phyloP scores from a whole-genome alignment of 2,329 filamentous ascomycete species.

The Diplodia scrobiculata region DNA sequence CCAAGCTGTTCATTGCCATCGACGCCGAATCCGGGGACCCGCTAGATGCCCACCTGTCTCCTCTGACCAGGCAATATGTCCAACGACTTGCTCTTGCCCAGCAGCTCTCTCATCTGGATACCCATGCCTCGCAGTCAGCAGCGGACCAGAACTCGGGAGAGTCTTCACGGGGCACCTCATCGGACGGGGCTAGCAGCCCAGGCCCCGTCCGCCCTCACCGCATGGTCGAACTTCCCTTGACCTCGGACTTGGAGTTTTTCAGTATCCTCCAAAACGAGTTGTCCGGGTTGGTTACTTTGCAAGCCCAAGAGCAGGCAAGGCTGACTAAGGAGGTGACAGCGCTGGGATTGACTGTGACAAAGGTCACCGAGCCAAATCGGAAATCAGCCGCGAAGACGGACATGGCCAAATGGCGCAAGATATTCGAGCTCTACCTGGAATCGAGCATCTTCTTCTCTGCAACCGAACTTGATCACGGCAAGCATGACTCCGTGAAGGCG shows the following conservation, averaged over 20 bases:
- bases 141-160: background rate
- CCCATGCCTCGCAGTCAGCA: background rate
- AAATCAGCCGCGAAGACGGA: constrained; percentile 62
- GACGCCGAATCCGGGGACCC: constrained; percentile 67
- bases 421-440: constrained; percentile 80
- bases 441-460: constrained; percentile 81
- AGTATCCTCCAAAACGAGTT: constrained; percentile 72
- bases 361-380: constrained; percentile 65
- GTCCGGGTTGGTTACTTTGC: constrained; percentile 67
- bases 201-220: constrained; percentile 37
- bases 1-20: constrained; percentile 70
- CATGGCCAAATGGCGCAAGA: constrained; percentile 73
- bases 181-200: background rate
- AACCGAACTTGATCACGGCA: constrained; percentile 69
- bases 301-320: constrained; percentile 64
- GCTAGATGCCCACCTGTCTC: constrained; percentile 68
- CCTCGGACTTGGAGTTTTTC: constrained; percentile 80
- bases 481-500: constrained; percentile 66
- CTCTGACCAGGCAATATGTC: constrained; percentile 65
- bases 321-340: constrained; percentile 65
- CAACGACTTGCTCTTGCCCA: constrained; percentile 58
- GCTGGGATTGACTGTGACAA: constrained; percentile 66
- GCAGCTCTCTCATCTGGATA: background rate
- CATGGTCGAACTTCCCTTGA: constrained; percentile 71
- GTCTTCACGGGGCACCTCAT: background rate